These are phyloP conservation scores for Aspergillus sp. DNA, from an alignment of 2,329 filamentous ascomycete species.

Conservation along the genomic window DNA sequence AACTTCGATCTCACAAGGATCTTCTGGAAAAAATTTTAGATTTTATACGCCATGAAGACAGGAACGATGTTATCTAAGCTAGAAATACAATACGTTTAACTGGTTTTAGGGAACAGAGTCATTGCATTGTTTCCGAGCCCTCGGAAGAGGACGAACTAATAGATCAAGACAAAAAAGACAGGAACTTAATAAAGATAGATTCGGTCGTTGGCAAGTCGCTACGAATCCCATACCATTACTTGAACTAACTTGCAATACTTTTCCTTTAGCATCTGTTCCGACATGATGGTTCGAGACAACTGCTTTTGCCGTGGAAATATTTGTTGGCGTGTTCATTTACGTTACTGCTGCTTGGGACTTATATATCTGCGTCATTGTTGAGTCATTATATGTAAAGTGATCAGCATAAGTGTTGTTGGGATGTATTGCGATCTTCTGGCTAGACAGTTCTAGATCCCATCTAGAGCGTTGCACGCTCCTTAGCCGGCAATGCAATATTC, in stretches of 20 bases:
- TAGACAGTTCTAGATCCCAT: neutral
- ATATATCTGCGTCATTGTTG: neutral
- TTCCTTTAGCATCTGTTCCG: neutral
- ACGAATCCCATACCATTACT: neutral
- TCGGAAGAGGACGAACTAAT: neutral
- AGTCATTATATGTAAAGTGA: neutral
- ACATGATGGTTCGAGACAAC: neutral
- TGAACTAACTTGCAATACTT: neutral
- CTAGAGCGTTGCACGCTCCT: neutral
- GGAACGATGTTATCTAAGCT: neutral
- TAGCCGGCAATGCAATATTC: neutral
- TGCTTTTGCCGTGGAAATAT: neutral
- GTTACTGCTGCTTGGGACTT: conserved; percentile 20
- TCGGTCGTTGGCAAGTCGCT: neutral
- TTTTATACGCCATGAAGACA: neutral
- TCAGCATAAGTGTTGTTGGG: neutral
- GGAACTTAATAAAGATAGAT: neutral
- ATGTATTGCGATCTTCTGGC: neutral
- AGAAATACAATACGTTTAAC: neutral
- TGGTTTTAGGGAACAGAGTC: neutral
- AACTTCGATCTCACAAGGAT: neutral
- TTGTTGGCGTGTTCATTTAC: conserved; percentile 22
- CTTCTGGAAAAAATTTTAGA: neutral
- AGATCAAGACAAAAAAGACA: neutral
- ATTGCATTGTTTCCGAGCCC: neutral